Base-by-base conservation (phyloP, 176 grass and related monocot species). In the Carex littledalei region DNA sequence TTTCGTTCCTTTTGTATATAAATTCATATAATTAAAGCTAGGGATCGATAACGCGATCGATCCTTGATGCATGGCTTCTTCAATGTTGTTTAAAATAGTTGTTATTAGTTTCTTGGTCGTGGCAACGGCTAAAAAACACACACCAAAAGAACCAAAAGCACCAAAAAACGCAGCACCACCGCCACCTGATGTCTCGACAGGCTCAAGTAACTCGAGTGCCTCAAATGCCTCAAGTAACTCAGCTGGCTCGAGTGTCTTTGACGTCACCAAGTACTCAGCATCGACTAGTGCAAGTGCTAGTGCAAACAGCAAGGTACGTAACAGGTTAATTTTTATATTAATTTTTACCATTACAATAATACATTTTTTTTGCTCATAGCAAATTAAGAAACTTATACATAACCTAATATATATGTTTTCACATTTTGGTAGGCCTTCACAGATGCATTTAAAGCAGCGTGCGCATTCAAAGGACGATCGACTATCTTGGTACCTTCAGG, bases 251-350 rank as follows among this genome's bases (percentile, higher is more conserved):
- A 82, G 64, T 41, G 26, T 85, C 63, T 85, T 85, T 63, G 83
- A 85, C 16, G 83, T 85, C 3, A 85, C 83, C 67, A 85, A 85
- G 22, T 85, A 75, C 65, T 57, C 53, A 3, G 83, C 83, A 41
- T 85, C 83, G 0, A 34, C 21, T 15, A 57, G 67, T 62, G 83
- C 83, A 22, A 85, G 45, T 18, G 50, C 67, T 3, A 66, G 66
- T 43, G 83, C 52, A 14, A 85, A 85, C 45, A 85, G 83, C 67
- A 85, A 85, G 67, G 83, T 85, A 26, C 26, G 26, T 26, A 76
- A 21, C 5, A 39, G 0, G 5, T 39, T 26, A 26, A 26, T 26
- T 39, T 39, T 39, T 39, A 39, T 39, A 39, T 29, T 4, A 3
- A 35, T 5, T 39, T 39, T 39, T 39, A 39, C 37, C 37, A 39